These are phyloP conservation scores for Zygotorulaspora chibaensis DNA, from an alignment of 805 yeast genomes.

Conservation along the genomic window DNA sequence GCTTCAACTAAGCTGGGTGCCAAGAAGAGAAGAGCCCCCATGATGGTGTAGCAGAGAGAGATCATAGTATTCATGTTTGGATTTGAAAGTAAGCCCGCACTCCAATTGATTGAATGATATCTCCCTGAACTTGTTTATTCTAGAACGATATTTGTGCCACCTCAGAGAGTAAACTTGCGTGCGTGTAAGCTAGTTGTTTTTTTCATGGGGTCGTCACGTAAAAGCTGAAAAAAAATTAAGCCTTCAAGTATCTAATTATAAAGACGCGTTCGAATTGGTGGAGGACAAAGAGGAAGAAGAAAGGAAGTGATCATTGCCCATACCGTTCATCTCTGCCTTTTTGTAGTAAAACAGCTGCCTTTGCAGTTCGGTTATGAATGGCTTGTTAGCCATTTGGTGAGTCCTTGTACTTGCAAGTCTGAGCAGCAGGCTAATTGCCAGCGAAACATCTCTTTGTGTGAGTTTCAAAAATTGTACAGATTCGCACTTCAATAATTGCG, in stretches of 20 bases:
- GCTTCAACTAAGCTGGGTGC: slow-evolving; percentile 14
- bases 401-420: slow-evolving; percentile 1
- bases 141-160: no score
- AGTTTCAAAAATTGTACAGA: slow-evolving; percentile 21
- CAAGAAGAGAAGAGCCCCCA: slow-evolving; percentile 4
- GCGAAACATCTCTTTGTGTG: slow-evolving; percentile 27
- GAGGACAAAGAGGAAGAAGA: background rate
- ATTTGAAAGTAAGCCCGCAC: background rate
- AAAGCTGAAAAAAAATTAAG: background rate
- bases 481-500: slow-evolving; percentile 13
- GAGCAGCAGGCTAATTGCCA: slow-evolving; percentile 24
- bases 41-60: slow-evolving; percentile 2
- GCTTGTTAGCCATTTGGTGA: background rate
- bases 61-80: background rate
- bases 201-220: no score
- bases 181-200: no score
- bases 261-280: background rate
- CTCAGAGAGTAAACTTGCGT: background rate
- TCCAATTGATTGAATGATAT: background rate
- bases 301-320: slow-evolving; percentile 2
- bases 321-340: slow-evolving; percentile 58
- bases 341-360: slow-evolving; percentile 51
- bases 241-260: background rate
- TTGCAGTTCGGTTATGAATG: slow-evolving; percentile 44
- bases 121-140: background rate